Conservation (phyloP, 2,329 filamentous ascomycete species). For the Ceratocystis ficicola region DNA sequence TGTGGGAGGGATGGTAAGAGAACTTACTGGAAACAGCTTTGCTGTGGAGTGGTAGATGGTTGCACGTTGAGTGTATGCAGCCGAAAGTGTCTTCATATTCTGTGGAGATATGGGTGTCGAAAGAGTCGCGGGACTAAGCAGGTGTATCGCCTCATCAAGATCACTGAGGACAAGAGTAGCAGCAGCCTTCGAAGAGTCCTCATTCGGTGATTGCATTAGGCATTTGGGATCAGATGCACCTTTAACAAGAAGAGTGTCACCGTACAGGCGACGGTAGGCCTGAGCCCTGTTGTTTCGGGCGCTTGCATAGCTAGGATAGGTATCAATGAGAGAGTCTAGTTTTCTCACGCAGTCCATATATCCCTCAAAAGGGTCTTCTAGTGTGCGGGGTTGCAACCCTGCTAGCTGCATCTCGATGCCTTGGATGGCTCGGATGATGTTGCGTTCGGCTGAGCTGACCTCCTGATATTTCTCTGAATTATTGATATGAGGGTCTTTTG, state of each 20-base stretch:
- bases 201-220: conserved; percentile 32
- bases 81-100: conserved; percentile 52
- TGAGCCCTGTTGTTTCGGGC: conserved; percentile 66
- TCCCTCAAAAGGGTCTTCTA: conserved; percentile 32
- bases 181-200: conserved; percentile 31
- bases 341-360: conserved; percentile 39
- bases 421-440: conserved; percentile 44
- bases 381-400: conserved; percentile 31
- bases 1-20: conserved; percentile 31
- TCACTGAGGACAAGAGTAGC: conserved; percentile 39
- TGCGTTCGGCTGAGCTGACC: conserved; percentile 40
- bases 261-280: conserved; percentile 48
- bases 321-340: conserved; percentile 44
- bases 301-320: conserved; percentile 55
- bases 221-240: conserved; percentile 32
- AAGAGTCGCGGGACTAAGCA: conserved; percentile 43
- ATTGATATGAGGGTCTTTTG: conserved; percentile 46
- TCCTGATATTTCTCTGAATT: conserved; percentile 40
- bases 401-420: conserved; percentile 42
- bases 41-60: conserved; percentile 50
- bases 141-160: conserved; percentile 44
- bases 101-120: conserved; percentile 48
- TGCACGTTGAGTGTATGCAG: conserved; percentile 60
- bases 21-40: conserved; percentile 35
- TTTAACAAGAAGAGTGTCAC: conserved; percentile 44